Percentiles rank a stretch among this genome's conserved stretches.
Evolutionary conservation across 2,329 filamentous ascomycete genomes (phyloP).

Genomic region (Plectosphaerella sp.): DNA sequence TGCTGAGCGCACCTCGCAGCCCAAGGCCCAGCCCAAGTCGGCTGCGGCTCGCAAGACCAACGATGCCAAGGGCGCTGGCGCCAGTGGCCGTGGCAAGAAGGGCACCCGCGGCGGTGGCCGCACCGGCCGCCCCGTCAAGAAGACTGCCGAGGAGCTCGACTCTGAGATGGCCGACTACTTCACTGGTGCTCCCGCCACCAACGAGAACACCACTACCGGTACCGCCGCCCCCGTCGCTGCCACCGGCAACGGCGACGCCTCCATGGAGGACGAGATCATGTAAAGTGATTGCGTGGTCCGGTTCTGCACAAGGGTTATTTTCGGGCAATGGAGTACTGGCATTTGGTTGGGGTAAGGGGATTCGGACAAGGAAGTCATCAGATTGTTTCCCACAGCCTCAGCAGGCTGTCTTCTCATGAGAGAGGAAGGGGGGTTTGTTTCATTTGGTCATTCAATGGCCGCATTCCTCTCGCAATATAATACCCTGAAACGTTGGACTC

Average conservation of each 20-base stretch:
- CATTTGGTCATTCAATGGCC: too few species aligned
- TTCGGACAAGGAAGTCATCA: neutral
- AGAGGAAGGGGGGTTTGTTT: neutral
- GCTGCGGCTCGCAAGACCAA: constrained; percentile 68
- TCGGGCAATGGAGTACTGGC: neutral
- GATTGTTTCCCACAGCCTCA: neutral
- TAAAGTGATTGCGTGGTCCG: constrained; percentile 17
- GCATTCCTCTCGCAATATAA: neutral
- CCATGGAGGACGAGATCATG: constrained; percentile 65
- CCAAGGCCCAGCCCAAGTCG: constrained; percentile 76
- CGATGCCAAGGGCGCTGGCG: constrained; percentile 37
- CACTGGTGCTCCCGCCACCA: constrained; percentile 39
- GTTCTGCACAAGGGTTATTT: neutral
- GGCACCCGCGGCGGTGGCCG: constrained; percentile 42
- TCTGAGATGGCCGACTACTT: constrained; percentile 99
- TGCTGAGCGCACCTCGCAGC: constrained; percentile 74
- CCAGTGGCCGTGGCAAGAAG: constrained; percentile 47
- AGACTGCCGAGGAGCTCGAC: constrained; percentile 93
- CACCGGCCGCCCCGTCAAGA: constrained; percentile 66
- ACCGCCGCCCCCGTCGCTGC: constrained; percentile 41
- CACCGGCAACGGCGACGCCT: constrained; percentile 46
- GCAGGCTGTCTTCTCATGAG: neutral
- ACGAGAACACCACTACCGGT: constrained; percentile 39
- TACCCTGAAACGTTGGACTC: neutral
- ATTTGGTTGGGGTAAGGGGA: neutral